Percentiles rank a stretch among this genome's conserved stretches.
phyloP scores from a whole-genome alignment of 2,329 filamentous ascomycete species.

The Penicillium sp. region DNA sequence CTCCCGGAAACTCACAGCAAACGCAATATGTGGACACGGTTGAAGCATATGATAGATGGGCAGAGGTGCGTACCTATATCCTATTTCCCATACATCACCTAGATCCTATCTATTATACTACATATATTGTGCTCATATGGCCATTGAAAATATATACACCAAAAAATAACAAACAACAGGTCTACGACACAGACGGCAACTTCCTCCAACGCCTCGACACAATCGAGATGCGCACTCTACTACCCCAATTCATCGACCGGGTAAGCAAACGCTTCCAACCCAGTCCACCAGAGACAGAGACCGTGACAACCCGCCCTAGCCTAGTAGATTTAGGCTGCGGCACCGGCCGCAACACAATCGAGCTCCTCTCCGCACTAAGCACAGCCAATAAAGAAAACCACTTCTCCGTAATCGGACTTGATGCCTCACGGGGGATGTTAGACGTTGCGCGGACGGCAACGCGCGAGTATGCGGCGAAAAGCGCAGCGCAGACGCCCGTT shows the following conservation, averaged over 20 bases:
- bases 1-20: conserved; percentile 1
- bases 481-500: conserved; percentile 4
- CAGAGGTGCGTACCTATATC: conserved; percentile 25
- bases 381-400: background rate
- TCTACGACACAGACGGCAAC: conserved; percentile 66
- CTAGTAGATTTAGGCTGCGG: conserved; percentile 65
- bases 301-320: conserved; percentile 30
- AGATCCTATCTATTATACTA: background rate
- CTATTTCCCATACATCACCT: background rate
- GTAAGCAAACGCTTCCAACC: conserved; percentile 12
- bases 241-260: conserved; percentile 49
- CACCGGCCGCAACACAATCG: conserved; percentile 61
- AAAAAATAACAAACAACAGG: conserved; percentile 18
- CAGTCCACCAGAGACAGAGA: conserved; percentile 3
- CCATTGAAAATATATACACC: background rate
- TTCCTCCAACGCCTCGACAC: conserved; percentile 65
- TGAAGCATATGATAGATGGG: conserved; percentile 40
- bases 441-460: conserved; percentile 48
- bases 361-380: conserved; percentile 37
- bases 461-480: background rate
- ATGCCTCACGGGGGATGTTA: conserved; percentile 59
- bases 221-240: conserved; percentile 50
- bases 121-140: too few relatives aligned
- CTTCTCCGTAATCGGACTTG: conserved; percentile 51
- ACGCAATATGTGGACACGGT: conserved; percentile 35